Conservation (phyloP, 768 basidiomycete species). For the Russula earlei region DNA sequence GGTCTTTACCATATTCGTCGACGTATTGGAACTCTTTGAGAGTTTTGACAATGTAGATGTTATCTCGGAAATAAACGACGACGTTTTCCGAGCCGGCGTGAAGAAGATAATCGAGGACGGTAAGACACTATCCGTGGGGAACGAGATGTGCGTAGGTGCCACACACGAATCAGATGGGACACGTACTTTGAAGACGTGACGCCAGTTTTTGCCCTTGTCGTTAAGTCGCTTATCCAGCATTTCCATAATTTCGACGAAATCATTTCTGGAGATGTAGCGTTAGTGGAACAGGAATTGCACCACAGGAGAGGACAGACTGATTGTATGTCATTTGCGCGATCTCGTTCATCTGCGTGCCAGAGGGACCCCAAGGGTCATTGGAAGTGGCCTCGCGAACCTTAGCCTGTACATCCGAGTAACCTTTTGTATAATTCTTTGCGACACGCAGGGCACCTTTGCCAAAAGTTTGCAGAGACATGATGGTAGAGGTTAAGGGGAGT, state of each 20-base stretch:
- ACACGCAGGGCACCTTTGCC: conserved; percentile 80
- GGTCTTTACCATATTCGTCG: conserved; percentile 93
- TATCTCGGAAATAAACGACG: conserved; percentile 96
- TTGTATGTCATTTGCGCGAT: conserved; percentile 95
- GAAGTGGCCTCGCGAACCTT: conserved; percentile 96
- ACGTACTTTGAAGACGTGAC: conserved; percentile 93
- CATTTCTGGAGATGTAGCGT: conserved; percentile 44
- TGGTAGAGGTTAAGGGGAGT: neutral
- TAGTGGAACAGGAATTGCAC: neutral
- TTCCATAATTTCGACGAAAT: conserved; percentile 99
- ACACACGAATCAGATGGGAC: neutral
- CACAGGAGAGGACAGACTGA: conserved; percentile 51
- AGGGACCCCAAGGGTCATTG: conserved; percentile 97
- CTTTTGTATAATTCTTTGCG: conserved; percentile 92
- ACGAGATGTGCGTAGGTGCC: neutral
- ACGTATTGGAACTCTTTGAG: conserved; percentile 97
- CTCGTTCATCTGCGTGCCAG: conserved; percentile 98
- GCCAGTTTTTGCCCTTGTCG: conserved; percentile 99
- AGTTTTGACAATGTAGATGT: conserved; percentile 96
- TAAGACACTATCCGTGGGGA: conserved; percentile 54
- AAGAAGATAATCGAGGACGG: conserved; percentile 89
- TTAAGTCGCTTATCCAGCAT: conserved; percentile 98
- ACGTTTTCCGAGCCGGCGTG: conserved; percentile 98
- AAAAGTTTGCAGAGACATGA: conserved; percentile 61
- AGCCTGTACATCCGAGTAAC: conserved; percentile 90